These are phyloP conservation scores for Aureobasidium pullulans DNA, from an alignment of 2,329 filamentous ascomycete species.

Conservation along the genomic window DNA sequence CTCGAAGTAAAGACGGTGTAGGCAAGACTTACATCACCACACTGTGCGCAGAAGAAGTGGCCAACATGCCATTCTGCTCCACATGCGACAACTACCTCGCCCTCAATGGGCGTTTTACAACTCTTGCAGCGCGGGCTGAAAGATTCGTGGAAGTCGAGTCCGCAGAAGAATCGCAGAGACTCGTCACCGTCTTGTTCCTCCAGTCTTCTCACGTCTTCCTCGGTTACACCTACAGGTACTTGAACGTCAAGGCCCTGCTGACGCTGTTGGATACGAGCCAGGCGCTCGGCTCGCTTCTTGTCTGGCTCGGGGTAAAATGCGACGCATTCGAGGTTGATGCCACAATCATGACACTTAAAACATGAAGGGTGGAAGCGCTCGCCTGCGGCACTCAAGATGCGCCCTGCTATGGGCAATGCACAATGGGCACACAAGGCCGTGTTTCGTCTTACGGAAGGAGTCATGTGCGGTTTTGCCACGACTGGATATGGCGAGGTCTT, in stretches of 20 bases:
- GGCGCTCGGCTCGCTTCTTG: slow-evolving; percentile 58
- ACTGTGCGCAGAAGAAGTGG: slow-evolving; percentile 98
- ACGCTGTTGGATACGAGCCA: slow-evolving; percentile 63
- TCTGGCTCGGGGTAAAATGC: slow-evolving; percentile 94
- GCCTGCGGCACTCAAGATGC: slow-evolving; percentile 77
- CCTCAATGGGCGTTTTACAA: slow-evolving; percentile 93
- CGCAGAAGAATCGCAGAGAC: slow-evolving; percentile 82
- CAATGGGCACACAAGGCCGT: slow-evolving; percentile 81
- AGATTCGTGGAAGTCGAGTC: slow-evolving; percentile 95
- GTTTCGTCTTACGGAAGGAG: slow-evolving; percentile 40
- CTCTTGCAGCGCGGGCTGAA: slow-evolving; percentile 91
- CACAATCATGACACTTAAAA: slow-evolving; percentile 82
- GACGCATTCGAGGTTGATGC: slow-evolving; percentile 82
- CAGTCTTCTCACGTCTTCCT: slow-evolving; percentile 37
- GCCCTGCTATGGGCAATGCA: slow-evolving; percentile 74
- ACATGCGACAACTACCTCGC: slow-evolving; percentile 87
- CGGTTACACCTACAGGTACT: slow-evolving; percentile 54
- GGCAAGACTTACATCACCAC: slow-evolving; percentile 58
- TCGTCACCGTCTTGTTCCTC: slow-evolving; percentile 56
- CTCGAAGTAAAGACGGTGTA: background rate
- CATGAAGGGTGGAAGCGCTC: slow-evolving; percentile 87
- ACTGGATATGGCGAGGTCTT: slow-evolving; percentile 8
- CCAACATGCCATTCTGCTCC: slow-evolving; percentile 95
- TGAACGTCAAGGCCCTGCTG: slow-evolving; percentile 43
- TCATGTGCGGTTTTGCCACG: slow-evolving; percentile 30